Base-by-base conservation (phyloP, 192 early-diverging fungal genomes). In the Gorgonomyces haynaldii region DNA sequence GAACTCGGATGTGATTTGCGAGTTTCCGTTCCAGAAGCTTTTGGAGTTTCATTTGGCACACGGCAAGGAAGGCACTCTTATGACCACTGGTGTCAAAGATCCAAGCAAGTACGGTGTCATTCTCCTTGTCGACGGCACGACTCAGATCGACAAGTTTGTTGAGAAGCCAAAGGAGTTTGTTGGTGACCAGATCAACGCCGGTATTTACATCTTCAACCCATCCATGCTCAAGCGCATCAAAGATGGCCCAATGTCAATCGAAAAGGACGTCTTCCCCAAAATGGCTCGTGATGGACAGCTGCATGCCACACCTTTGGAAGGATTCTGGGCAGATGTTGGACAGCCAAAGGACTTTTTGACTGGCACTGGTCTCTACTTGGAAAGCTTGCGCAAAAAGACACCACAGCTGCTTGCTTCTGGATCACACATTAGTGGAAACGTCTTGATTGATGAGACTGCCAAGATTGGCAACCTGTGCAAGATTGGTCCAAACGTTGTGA, bases 311-410 rank as follows among this genome's bases (percentile, higher is more conserved):
- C 86, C 88, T 35, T 74, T 98, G 44, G 82, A 87, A 21, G 91
- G 91, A 53, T 96, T 86, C 79, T 98, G 95, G 95, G 89, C 91
- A 82, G 95, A 98, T 65, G 93, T 98, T 49, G 95, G 95, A 30
- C 95, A 98, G 64, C 95, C 95, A 42, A 92, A 92, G 65, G 95
- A 98, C 61, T 98, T 86, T 60, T 71, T 98, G 61, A 91, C 87
- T 2, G 95, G 95, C 23, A 91, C 89, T 10, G 84, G 83, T 45
- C 72, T 98, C 48, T 96, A 95, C 61, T 80, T 98, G 48, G 63
- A 76, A 21, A 85, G 86, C 38, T 52, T 98, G 50, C 58, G 76
- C 53, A 84, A 93, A 72, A 74, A 72, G 52, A 62, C 69, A 32
- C 83, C 89, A 19, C 69, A 79, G 37, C 47, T 64, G 41, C 76